A percentile compares a stretch with the other conserved stretches of the same genome.
Conservation (phyloP, 805 yeast species). For the Candida fluviatilis region DNA sequence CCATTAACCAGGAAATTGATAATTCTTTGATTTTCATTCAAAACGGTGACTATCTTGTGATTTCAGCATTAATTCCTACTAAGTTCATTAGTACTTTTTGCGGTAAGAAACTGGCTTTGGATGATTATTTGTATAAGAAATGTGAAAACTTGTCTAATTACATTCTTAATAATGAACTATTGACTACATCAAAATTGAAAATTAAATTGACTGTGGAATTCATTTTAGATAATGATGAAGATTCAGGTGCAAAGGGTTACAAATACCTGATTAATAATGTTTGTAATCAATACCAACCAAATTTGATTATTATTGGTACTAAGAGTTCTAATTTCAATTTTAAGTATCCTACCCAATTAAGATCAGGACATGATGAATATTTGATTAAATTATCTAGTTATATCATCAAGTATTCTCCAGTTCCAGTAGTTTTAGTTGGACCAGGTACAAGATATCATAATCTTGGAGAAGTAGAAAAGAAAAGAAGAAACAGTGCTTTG, state of each 20-base stretch:
- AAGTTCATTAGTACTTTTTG: conserved; percentile 10
- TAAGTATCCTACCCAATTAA: conserved; percentile 34
- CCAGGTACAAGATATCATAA: conserved; percentile 10
- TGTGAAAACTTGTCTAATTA: conserved; percentile 24
- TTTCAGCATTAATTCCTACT: conserved; percentile 30
- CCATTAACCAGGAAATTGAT: conserved; percentile 9
- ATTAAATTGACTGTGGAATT: conserved; percentile 39
- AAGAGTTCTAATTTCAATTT: conserved; percentile 38
- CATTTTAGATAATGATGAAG: conserved; percentile 19
- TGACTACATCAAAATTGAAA: conserved; percentile 14
- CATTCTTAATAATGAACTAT: conserved; percentile 11
- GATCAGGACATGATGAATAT: conserved; percentile 18
- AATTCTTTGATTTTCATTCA: conserved; percentile 19
- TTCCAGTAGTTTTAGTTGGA: conserved; percentile 38
- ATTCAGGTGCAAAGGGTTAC: conserved; percentile 13
- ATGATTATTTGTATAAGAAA: conserved; percentile 17
- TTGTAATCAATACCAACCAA: conserved; percentile 39
- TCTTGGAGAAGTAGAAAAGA: conserved; percentile 1
- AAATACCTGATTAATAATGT: conserved; percentile 35
- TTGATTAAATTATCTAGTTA: conserved; percentile 35
- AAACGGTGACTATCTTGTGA: conserved; percentile 37
- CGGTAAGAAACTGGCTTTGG: conserved; percentile 10
- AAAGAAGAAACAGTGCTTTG: conserved; percentile 1
- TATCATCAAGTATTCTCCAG: conserved; percentile 33
- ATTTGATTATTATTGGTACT: conserved; percentile 33